Conservation (phyloP, 371 early-diverging fungal species). For the Mortierella sp. region DNA sequence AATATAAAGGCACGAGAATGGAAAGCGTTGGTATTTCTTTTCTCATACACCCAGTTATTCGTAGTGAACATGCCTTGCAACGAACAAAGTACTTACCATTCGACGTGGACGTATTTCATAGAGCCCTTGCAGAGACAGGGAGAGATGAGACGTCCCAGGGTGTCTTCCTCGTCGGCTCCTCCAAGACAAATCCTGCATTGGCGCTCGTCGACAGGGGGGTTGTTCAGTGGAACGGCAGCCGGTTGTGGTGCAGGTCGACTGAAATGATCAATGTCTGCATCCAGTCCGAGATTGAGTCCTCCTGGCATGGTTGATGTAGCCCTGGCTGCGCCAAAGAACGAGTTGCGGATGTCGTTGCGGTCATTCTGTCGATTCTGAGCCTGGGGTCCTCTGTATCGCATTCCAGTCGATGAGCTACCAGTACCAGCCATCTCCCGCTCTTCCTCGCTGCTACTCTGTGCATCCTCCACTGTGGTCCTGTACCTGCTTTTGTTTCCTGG, state of each 20-base stretch:
- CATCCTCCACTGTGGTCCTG: slow-evolving; percentile 52
- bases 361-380: background rate
- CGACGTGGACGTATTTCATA: slow-evolving; percentile 58
- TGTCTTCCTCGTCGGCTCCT: slow-evolving; percentile 57
- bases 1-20: background rate
- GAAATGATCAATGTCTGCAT: slow-evolving; percentile 22
- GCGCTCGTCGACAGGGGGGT: slow-evolving; percentile 51
- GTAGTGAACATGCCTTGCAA: background rate
- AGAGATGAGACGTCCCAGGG: slow-evolving; percentile 58
- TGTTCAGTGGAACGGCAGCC: slow-evolving; percentile 14
- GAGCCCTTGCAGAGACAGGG: slow-evolving; percentile 64
- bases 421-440: slow-evolving; percentile 6
- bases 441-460: slow-evolving; percentile 26
- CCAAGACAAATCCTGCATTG: slow-evolving; percentile 62
- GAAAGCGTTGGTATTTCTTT: background rate
- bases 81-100: slow-evolving; percentile 28
- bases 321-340: slow-evolving; percentile 13
- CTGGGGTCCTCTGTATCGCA: slow-evolving; percentile 14
- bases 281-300: slow-evolving; percentile 34
- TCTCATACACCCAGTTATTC: background rate
- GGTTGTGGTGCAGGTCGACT: background rate
- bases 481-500: slow-evolving; percentile 17
- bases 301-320: slow-evolving; percentile 45
- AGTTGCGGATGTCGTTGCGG: slow-evolving; percentile 9
- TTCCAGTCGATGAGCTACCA: slow-evolving; percentile 1